Evolutionary conservation across 768 basidiomycete species (phyloP), one percentile per base, ranked within the genome.

Genomic region (Suillus clintonianus): DNA sequence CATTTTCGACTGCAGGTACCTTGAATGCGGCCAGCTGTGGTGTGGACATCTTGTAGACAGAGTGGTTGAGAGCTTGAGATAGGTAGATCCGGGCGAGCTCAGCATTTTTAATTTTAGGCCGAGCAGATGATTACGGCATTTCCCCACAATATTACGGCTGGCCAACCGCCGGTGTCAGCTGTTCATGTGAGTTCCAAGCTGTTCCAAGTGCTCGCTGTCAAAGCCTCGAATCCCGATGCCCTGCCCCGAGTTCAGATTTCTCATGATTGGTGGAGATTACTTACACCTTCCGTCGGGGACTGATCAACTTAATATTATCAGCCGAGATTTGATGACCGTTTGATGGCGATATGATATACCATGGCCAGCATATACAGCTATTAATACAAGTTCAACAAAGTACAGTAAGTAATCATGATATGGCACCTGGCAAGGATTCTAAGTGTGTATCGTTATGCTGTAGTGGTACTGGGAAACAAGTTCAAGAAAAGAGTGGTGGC

Each of bases 1-100:
- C 97, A 88, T 99, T 99, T 62, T 91, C 85, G 72, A 95, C 82
- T 27, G 77, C 81, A 24, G 97, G 97, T 62, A 94, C 85, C 74
- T 89, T 90, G 88, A 96, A 97, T 5, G 86, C 69, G 22, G 92
- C 95, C 54, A 97, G 88, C 71, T 92, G 90, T 54, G 92, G 87
- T 61, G 83, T 84, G 47, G 86, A 72, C 89, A 90, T 90, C 72
- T 70, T 80, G 71, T 72, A 71, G 68, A 47, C 60, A 61, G 61
- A 42, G 43, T 55, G 42, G 50, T 45, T 53, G 64, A 54, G 47
- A 27, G 41, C 43, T 45, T 53, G 64, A 54, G 47, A 27, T n/a
- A 59, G 43, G 45, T 13, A n/a, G 36, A 53, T 55, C 9, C 6
- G 17, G 11, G 11, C 41, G 24, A 39, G n/a, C 15, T 24, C 10